Evolutionary conservation across 2,329 filamentous ascomycete species (phyloP), one percentile per base, ranked within the genome.

Genomic region (Penicillium capsulatum): DNA sequence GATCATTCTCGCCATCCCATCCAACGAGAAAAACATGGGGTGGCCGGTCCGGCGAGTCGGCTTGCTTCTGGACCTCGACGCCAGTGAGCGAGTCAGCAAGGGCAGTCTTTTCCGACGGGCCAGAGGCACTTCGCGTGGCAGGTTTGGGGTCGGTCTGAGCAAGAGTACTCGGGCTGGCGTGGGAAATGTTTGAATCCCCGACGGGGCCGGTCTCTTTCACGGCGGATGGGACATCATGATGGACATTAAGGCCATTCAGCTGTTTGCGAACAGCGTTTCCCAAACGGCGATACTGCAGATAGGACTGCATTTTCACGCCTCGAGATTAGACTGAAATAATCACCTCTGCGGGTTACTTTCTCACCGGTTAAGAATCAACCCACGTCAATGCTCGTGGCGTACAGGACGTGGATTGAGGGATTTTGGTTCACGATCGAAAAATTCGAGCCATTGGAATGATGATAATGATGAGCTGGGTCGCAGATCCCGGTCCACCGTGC

Each of bases 1-100:
- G 50, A 45, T 72, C 69, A 19, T 60, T 49, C 2, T 58, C 48
- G 6, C 52, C 57, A 31, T 66, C 60, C 59, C 64, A 71, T n/a
- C 58, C 62, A 20, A 71, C 68, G 5, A 72, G 51, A 32, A 68
- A 66, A n/a, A 55, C 16, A 11, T 45, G 40, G 3, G 36, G 27
- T 2, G 36, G 40, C 17, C 31, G 69, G 34, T 40, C 28, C 3
- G 34, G 20, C 7, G 38, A 24, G 7, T 45, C 40, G 32, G 33
- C 13, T 11, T 39, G 22, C 28, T 37, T 35, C 8, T 50, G 36
- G 17, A 50, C 37, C 28, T 45, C 33, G 27, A 52, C 33, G 3
- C 49, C 47, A 16, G 40, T 19, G 22, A 45, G 37, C 19, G 30
- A 38, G 14, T 38, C 17, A 10, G 34, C 46, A 4, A 45, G 34